Conservation (phyloP, 2,329 filamentous ascomycete species). For the Diaporthe ampelina region DNA sequence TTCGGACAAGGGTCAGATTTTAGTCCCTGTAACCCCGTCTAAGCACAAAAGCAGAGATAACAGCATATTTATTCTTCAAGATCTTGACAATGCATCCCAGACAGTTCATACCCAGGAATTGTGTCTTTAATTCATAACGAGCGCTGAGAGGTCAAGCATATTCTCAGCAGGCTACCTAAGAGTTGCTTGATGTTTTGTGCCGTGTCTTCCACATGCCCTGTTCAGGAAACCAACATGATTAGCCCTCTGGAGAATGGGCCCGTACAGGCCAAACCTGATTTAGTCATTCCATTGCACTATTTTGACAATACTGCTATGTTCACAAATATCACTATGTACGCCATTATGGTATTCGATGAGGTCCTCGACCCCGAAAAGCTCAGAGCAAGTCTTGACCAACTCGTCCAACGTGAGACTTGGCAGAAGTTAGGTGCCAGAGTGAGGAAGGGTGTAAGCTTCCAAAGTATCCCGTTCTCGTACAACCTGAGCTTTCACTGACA, state of each 20-base stretch:
- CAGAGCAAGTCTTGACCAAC: conserved; percentile 42
- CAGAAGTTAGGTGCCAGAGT: conserved; percentile 46
- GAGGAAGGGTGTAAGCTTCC: conserved; percentile 34
- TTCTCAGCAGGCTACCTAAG: no score
- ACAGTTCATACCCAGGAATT: background rate
- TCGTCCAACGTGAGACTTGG: conserved; percentile 45
- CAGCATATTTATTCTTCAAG: background rate
- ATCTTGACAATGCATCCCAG: no score
- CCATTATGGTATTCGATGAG: conserved; percentile 44
- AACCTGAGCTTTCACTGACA: background rate
- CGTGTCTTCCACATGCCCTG: background rate
- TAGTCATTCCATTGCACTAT: conserved; percentile 44
- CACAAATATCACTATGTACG: conserved; percentile 44
- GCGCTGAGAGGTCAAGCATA: background rate
- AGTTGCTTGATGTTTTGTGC: no score
- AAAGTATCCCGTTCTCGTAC: background rate
- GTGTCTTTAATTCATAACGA: background rate
- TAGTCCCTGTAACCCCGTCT: background rate
- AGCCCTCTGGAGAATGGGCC: background rate
- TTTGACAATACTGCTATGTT: conserved; percentile 45
- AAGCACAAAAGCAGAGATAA: background rate
- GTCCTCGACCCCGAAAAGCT: conserved; percentile 46
- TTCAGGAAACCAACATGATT: background rate
- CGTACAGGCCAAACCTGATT: conserved; percentile 19
- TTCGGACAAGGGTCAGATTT: background rate